Conservation (phyloP, 768 basidiomycete genomes). For the Russula abietina region DNA sequence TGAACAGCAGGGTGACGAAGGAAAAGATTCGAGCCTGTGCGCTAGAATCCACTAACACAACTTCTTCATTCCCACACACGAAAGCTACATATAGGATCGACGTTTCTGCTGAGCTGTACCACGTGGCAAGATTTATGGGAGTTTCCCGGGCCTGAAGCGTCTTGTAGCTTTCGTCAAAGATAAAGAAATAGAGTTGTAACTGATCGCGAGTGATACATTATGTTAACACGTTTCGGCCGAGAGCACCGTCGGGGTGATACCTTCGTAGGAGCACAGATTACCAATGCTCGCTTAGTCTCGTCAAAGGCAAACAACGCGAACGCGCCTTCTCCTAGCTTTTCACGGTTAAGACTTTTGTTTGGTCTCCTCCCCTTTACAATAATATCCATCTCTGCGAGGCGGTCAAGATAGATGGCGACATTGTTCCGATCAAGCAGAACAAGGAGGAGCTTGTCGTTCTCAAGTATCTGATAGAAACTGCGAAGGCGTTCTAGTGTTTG, state of each 20-base stretch:
- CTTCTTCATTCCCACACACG: conserved; percentile 46
- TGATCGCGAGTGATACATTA: not conserved
- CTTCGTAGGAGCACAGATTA: conserved; percentile 40
- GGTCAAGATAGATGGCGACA: conserved; percentile 19
- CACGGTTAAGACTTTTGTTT: conserved; percentile 32
- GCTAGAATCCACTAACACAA: conserved; percentile 43
- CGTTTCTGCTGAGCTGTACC: conserved; percentile 35
- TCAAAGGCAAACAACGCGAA: conserved; percentile 47
- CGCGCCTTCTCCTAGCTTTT: conserved; percentile 42
- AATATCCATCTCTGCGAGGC: not conserved
- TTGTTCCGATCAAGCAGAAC: conserved; percentile 6
- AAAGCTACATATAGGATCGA: conserved; percentile 39
- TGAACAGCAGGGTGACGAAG: conserved; percentile 46
- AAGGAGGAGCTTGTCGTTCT: conserved; percentile 13
- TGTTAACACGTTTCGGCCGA: not conserved
- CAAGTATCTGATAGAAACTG: conserved; percentile 21
- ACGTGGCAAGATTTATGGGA: conserved; percentile 37
- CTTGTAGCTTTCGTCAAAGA: conserved; percentile 41
- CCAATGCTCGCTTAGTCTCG: conserved; percentile 45
- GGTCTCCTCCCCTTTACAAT: not conserved
- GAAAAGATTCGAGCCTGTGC: conserved; percentile 48
- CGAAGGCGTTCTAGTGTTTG: not conserved
- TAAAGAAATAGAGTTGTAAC: conserved; percentile 41
- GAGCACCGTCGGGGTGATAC: conserved; percentile 26
- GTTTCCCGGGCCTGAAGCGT: conserved; percentile 40